Conservation (phyloP, 2,329 filamentous ascomycete genomes). For the Cytospora schulzeri region DNA sequence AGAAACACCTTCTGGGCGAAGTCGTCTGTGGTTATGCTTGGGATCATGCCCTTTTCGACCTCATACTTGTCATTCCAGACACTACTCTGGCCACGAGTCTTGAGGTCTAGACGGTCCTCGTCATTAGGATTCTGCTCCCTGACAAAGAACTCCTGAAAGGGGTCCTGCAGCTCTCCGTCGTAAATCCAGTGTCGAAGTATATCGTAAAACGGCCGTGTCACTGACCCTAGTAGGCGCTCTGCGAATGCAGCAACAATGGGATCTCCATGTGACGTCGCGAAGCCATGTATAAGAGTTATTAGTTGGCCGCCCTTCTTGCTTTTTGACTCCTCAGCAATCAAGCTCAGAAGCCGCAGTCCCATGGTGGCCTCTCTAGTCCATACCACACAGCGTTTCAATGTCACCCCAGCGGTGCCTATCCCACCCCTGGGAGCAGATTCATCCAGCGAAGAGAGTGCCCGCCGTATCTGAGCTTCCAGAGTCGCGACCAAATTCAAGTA, state of each 20-base stretch:
- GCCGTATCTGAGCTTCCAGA: constrained; percentile 86
- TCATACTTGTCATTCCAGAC: constrained; percentile 99
- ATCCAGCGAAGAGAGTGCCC: constrained; percentile 75
- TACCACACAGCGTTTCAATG: constrained; percentile 90
- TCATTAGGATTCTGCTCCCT: constrained; percentile 70
- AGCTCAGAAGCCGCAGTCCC: constrained; percentile 87
- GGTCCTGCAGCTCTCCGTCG: constrained; percentile 95
- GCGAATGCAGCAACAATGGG: constrained; percentile 93
- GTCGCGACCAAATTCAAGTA: constrained; percentile 91
- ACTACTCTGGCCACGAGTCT: constrained; percentile 71
- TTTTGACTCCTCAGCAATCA: constrained; percentile 90
- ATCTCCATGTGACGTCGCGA: constrained; percentile 91
- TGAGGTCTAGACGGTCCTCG: constrained; percentile 47
- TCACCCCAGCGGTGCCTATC: constrained; percentile 85
- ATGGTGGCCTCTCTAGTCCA: constrained; percentile 98
- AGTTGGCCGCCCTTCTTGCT: constrained; percentile 84
- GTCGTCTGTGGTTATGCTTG: constrained; percentile 87
- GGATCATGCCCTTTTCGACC: constrained; percentile 81
- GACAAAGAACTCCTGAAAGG: constrained; percentile 94
- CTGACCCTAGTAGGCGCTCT: constrained; percentile 80
- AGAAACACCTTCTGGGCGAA: constrained; percentile 96
- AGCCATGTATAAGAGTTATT: constrained; percentile 89
- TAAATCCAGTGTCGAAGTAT: constrained; percentile 98
- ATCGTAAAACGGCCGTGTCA: constrained; percentile 94
- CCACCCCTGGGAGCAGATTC: constrained; percentile 67